phyloP scores from a whole-genome alignment of 2,329 filamentous ascomycete species.

The Ophiostoma quercus region DNA sequence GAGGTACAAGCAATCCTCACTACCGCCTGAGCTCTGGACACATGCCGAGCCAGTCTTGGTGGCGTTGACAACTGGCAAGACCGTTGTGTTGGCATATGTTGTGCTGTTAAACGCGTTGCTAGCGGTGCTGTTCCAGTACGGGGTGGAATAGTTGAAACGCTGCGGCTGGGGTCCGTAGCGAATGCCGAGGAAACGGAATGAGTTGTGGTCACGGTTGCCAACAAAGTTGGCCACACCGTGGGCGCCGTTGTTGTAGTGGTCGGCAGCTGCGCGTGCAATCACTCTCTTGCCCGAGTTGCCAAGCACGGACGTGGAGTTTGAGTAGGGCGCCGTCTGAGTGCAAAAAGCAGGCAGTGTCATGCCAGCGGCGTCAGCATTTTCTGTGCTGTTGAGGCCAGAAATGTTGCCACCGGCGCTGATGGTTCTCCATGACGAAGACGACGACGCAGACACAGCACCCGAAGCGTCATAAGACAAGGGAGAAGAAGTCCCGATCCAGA shows the following conservation, averaged over 20 bases:
- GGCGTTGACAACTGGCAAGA: slow-evolving; percentile 32
- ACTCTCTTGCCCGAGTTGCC: slow-evolving; percentile 37
- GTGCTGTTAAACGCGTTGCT: slow-evolving; percentile 29
- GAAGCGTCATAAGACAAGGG: not conserved
- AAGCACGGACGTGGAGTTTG: slow-evolving; percentile 31
- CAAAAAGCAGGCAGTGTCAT: slow-evolving; percentile 37
- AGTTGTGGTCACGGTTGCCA: slow-evolving; percentile 42
- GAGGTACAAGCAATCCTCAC: slow-evolving; percentile 46
- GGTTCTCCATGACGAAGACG: slow-evolving; percentile 25
- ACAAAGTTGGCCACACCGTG: slow-evolving; percentile 30
- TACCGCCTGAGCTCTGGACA: slow-evolving; percentile 36
- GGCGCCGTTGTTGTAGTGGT: slow-evolving; percentile 27
- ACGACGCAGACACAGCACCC: not conserved
- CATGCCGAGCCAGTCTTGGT: slow-evolving; percentile 38
- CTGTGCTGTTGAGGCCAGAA: slow-evolving; percentile 21
- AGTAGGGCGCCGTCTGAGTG: slow-evolving; percentile 42
- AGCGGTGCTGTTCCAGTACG: slow-evolving; percentile 31
- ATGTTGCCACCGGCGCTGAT: slow-evolving; percentile 32
- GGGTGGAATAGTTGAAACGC: slow-evolving; percentile 42
- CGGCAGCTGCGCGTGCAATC: slow-evolving; percentile 37
- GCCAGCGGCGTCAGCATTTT: slow-evolving; percentile 17
- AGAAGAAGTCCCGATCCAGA: slow-evolving; percentile 36
- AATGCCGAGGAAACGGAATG: slow-evolving; percentile 48
- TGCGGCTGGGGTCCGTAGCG: slow-evolving; percentile 43
- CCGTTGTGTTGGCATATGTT: slow-evolving; percentile 26